These are phyloP conservation scores for Tephrocybe rancida DNA, from an alignment of 768 basidiomycete genomes.

Conservation along the genomic window DNA sequence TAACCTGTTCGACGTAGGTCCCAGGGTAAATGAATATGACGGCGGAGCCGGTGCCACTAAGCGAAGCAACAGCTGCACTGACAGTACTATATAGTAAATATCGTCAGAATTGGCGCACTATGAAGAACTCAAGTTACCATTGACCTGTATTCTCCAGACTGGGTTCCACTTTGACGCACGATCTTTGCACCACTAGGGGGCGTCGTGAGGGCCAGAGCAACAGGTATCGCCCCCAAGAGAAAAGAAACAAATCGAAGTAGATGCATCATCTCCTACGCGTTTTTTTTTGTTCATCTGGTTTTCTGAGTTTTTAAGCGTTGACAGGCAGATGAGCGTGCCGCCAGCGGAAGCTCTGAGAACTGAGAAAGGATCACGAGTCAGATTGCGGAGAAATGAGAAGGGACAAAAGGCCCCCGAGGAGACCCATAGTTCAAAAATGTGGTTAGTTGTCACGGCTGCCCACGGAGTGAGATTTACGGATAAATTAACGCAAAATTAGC, in stretches of 20 bases:
- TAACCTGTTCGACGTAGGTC: slow-evolving; percentile 30
- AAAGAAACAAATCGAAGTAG: slow-evolving; percentile 12
- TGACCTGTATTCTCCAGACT: slow-evolving; percentile 25
- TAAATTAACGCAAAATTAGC: no score
- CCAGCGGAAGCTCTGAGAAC: no score
- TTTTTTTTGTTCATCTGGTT: no score
- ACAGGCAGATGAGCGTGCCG: neutral
- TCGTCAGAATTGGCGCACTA: neutral
- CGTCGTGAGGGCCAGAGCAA: slow-evolving; percentile 13
- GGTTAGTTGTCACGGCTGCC: neutral
- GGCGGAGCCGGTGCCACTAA: slow-evolving; percentile 19
- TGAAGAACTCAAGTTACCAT: neutral
- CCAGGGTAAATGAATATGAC: slow-evolving; percentile 27
- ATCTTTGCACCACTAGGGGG: slow-evolving; percentile 29
- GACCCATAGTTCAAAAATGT: neutral
- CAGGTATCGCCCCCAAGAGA: slow-evolving; percentile 16
- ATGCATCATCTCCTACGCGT: neutral
- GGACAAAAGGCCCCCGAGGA: neutral
- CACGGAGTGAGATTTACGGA: neutral
- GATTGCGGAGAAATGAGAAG: slow-evolving; percentile 2
- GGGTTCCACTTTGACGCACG: slow-evolving; percentile 25
- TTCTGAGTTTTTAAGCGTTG: no score
- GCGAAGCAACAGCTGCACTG: slow-evolving; percentile 23
- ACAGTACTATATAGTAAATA: slow-evolving; percentile 16
- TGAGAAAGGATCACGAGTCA: slow-evolving; percentile 6